Evolutionary conservation across 106 monocot species (phyloP), one percentile per base, ranked within the genome.

Genomic region (Dioscorea dumetorum): DNA sequence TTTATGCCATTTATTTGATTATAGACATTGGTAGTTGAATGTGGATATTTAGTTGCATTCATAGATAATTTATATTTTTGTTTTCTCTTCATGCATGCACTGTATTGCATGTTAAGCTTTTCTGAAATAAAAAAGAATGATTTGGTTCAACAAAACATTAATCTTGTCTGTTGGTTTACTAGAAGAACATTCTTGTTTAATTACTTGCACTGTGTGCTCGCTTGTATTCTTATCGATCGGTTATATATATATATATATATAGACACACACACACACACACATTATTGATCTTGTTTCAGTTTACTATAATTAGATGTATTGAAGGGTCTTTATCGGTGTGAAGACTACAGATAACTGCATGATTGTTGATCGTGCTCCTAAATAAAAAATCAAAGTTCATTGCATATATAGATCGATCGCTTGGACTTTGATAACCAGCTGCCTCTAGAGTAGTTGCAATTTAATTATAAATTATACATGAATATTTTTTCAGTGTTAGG

Each of bases 401-500:
- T 57, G 63, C 57, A 74, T 73, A 79, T 73, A 63, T 48, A 21
- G 67, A 56, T 62, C 53, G 53, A 61, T 68, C 34, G 15, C 33
- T 49, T 32, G 48, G 41, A 41, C 41, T 32, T 72, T 72, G 33
- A 53, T 53, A 32, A 33, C 34, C 9, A 9, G 14, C 24, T 58
- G 50, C 41, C 31, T 28, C 24, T 24, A 24, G 17, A 50, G 57
- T 49, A 63, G 13, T 63, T 69, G 68, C 57, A 54, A 64, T 28
- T 16, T 64, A 18, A 62, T 58, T 13, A n/a, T 48, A 65, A 13
- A 28, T 28, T 28, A 28, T 28, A 17, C n/a, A 34, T 22, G 2
- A 78, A 22, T 78, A 63, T 59, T 66, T 78, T 72, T 65, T 56
- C 18, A 18, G 52, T 22, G 77, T 71, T 72, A 72, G 77, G 71